Evolutionary conservation across 345 rosid species (phyloP).

Genomic region (Linum lewisii): DNA sequence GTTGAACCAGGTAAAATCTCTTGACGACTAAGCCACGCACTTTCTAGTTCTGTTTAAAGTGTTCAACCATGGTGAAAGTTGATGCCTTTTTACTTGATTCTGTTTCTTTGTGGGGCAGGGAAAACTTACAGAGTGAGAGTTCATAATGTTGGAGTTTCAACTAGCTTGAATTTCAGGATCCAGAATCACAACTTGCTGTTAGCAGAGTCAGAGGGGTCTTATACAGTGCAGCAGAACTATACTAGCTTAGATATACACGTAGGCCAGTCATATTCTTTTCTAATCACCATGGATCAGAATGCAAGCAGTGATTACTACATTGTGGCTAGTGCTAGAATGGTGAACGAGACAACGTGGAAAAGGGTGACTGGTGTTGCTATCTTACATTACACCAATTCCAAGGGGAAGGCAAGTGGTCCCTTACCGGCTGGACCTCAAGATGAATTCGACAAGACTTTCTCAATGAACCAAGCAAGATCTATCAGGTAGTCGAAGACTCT

Average conservation of each 20-base stretch:
- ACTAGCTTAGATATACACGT: slow-evolving; percentile 96
- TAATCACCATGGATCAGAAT: slow-evolving; percentile 92
- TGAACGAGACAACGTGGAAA: slow-evolving; percentile 78
- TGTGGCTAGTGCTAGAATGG: slow-evolving; percentile 92
- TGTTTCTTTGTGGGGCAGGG: slow-evolving; percentile 38
- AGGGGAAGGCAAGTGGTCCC: slow-evolving; percentile 84
- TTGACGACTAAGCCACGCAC: too few species aligned
- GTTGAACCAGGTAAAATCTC: slow-evolving; percentile 94
- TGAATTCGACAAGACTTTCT: slow-evolving; percentile 79
- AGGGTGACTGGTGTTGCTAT: slow-evolving; percentile 94
- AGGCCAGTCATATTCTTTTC: slow-evolving; percentile 85
- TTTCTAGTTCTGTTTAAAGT: too few species aligned
- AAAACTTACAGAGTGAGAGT: slow-evolving; percentile 83
- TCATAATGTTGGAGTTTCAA: slow-evolving; percentile 85
- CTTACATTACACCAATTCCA: slow-evolving; percentile 85
- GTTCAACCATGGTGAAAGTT: too few species aligned
- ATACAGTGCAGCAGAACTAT: slow-evolving; percentile 94
- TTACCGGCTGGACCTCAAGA: slow-evolving; percentile 80
- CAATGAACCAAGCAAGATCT: slow-evolving; percentile 99
- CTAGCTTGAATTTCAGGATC: slow-evolving; percentile 92
- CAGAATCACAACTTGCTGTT: slow-evolving; percentile 84
- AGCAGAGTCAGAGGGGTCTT: slow-evolving; percentile 90
- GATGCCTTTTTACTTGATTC: background rate
- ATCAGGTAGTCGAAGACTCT: slow-evolving; percentile 49
- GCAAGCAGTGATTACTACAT: slow-evolving; percentile 96